Base-by-base conservation (phyloP, 2,329 filamentous ascomycete genomes). In the Ophiostoma australiae region DNA sequence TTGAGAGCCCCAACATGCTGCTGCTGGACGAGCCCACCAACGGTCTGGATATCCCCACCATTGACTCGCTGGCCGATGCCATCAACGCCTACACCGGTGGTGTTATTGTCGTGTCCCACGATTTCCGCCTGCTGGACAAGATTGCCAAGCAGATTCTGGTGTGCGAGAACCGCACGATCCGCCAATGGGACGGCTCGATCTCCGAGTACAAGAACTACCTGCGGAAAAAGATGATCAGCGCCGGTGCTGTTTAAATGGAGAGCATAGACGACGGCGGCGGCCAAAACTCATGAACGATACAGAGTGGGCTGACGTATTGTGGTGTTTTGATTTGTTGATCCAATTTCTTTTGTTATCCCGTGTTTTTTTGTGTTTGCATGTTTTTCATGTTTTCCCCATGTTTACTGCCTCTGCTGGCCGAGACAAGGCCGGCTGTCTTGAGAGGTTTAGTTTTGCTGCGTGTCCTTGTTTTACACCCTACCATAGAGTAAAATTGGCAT, bases 61-160 rank as follows among this genome's bases (percentile, higher is more conserved):
- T 99, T 78, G 95, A 99, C 85, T 94, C 91, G 82, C 83, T 99
- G 83, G 96, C 95, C 2, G 94, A 99, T 78, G 95, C 95, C 77
- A 99, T 99, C 84, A 97, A 98, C 79, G 91, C 93, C 72, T 99
- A 92, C 81, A 94, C 89, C 75, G 95, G 95, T 78, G 95, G 96
- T 91, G 94, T 98, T 69, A 92, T 98, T 70, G 94, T 98, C 75
- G 95, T 99, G 72, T 96, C 91, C 77, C 95, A 99, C 91, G 95
- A 99, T 82, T 99, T 99, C 88, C 91, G 93, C 86, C 86, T 99
- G 78, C 89, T 99, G 75, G 95, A 99, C 88, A 97, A 97, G 87
- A 98, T 99, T 81, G 95, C 95, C 77, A 99, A 99, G 87, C 93
- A 99, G 82, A 99, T 99, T 82, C 89, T 99, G 84, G 95, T 99